These are phyloP conservation scores for Escallonia herrerae DNA, from an alignment of 129 eudicot species.

Conservation along the genomic window DNA sequence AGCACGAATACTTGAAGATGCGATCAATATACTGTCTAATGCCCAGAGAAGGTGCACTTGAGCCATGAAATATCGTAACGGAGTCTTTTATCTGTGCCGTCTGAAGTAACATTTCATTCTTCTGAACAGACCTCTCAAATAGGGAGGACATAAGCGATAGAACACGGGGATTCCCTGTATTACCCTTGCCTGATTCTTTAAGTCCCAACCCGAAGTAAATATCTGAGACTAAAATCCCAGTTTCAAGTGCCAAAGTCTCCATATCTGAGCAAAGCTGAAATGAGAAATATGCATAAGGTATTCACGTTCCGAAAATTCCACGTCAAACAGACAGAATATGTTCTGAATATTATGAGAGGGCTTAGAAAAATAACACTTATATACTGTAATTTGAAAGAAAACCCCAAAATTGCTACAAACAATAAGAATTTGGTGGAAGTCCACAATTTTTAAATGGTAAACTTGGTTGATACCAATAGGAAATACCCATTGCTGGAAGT, in stretches of 20 bases:
- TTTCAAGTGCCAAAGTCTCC: slow-evolving; percentile 42
- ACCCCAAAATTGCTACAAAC: too few relatives aligned
- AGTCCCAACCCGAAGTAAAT: slow-evolving; percentile 48
- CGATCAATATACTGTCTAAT: slow-evolving; percentile 61
- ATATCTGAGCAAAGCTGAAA: slow-evolving; percentile 36
- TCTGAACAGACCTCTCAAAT: slow-evolving; percentile 48
- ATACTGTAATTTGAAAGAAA: not conserved
- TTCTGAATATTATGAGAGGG: not conserved
- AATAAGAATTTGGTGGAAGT: too few relatives aligned
- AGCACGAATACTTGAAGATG: slow-evolving; percentile 59
- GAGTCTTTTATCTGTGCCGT: slow-evolving; percentile 33
- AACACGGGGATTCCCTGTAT: slow-evolving; percentile 44
- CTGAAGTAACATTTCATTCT: slow-evolving; percentile 50
- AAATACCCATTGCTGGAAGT: too few relatives aligned
- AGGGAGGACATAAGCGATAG: slow-evolving; percentile 46
- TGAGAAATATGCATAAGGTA: not conserved
- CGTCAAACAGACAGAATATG: not conserved
- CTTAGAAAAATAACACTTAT: not conserved
- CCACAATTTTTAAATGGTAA: too few relatives aligned
- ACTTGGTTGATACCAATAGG: too few relatives aligned
- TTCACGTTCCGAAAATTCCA: not conserved
- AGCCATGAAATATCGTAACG: slow-evolving; percentile 61
- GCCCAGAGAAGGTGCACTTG: slow-evolving; percentile 61
- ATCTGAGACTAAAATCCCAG: slow-evolving; percentile 30
- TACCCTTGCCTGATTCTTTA: slow-evolving; percentile 31